phyloP scores from a whole-genome alignment of 148 eudicot species.

The Persicaria maculosa region DNA sequence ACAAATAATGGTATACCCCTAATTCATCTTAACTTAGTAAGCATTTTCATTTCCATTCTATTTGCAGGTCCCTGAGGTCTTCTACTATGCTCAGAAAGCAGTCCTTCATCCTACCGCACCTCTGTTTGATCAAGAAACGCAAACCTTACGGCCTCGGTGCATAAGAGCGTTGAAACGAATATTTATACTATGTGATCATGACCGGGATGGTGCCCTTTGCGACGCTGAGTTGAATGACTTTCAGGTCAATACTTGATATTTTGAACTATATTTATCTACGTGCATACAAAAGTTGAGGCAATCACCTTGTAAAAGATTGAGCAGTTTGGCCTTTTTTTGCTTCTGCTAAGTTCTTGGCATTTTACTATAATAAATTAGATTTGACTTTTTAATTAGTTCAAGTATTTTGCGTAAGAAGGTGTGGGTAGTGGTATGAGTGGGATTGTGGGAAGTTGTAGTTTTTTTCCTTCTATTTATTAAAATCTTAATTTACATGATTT shows the following conservation, averaged over 20 bases:
- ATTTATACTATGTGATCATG: constrained; percentile 82
- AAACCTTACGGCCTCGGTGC: constrained; percentile 78
- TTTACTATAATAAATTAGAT: too few species aligned
- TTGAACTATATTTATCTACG: background rate
- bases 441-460: too few species aligned
- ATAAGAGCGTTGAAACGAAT: constrained; percentile 81
- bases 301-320: background rate
- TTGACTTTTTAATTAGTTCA: too few species aligned
- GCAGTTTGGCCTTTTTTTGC: too few species aligned
- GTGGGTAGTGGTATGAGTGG: too few species aligned
- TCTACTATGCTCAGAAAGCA: constrained; percentile 88
- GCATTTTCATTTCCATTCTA: background rate
- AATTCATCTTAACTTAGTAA: background rate
- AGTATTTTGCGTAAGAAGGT: too few species aligned
- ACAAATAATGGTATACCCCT: too few species aligned
- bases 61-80: constrained; percentile 82
- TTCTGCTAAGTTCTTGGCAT: too few species aligned
- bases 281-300: background rate
- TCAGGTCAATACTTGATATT: constrained; percentile 40
- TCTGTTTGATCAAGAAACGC: constrained; percentile 83
- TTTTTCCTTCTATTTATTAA: too few species aligned
- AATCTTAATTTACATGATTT: too few species aligned
- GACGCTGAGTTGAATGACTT: constrained; percentile 64
- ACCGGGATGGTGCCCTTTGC: constrained; percentile 50
- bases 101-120: constrained; percentile 94